phyloP scores from a whole-genome alignment of 2,329 filamentous ascomycete genomes.

The Lecanoromycetidae sp. region DNA sequence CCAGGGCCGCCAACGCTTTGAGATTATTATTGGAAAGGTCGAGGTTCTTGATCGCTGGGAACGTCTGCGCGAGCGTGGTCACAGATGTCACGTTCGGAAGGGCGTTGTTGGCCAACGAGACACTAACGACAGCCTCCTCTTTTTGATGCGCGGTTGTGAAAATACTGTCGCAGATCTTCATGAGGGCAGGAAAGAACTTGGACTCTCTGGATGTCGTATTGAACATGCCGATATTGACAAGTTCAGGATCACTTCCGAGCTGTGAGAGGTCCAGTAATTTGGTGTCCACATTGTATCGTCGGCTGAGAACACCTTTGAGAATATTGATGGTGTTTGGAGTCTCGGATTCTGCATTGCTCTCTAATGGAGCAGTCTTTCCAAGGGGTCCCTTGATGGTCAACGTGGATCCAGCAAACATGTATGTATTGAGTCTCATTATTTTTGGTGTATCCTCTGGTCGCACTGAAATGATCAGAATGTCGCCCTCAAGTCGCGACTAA shows the following conservation, averaged over 20 bases:
- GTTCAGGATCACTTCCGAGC: constrained; percentile 58
- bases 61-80: constrained; percentile 61
- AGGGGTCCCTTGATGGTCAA: constrained; percentile 42
- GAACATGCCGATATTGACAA: constrained; percentile 66
- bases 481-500: constrained; percentile 58
- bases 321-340: constrained; percentile 44
- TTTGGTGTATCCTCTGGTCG: constrained; percentile 51
- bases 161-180: constrained; percentile 68
- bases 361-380: constrained; percentile 3
- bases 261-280: constrained; percentile 78
- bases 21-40: constrained; percentile 80
- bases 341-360: constrained; percentile 21
- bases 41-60: constrained; percentile 77
- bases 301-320: constrained; percentile 59
- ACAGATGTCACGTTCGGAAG: constrained; percentile 62
- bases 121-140: constrained; percentile 64
- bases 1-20: constrained; percentile 52
- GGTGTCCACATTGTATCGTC: constrained; percentile 56
- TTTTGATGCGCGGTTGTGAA: constrained; percentile 64
- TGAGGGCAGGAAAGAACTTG: constrained; percentile 86
- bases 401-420: constrained; percentile 52
- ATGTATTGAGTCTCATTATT: constrained; percentile 56
- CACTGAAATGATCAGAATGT: constrained; percentile 56
- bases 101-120: constrained; percentile 70
- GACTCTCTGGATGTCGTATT: constrained; percentile 55